A percentile compares a stretch with the other conserved stretches of the same genome.
These are phyloP conservation scores for Artemisia argyi DNA, from an alignment of 129 eudicot species.

Conservation along the genomic window DNA sequence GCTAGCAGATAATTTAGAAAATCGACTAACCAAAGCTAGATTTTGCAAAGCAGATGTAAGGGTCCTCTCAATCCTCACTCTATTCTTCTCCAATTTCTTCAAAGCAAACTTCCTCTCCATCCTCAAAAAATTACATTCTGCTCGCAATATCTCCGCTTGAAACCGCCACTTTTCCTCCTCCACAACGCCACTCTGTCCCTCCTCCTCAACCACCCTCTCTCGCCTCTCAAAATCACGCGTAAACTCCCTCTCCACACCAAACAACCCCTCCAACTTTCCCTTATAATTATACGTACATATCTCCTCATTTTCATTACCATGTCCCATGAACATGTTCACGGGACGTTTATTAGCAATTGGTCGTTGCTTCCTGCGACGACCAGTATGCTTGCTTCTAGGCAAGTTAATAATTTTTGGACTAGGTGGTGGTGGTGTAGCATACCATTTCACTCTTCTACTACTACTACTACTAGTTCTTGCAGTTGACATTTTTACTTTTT, in stretches of 20 bases:
- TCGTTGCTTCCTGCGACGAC: conserved; percentile 54
- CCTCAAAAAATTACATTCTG: conserved; percentile 82
- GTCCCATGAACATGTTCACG: neutral
- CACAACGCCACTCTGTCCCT: conserved; percentile 33
- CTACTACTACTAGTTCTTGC: conserved; percentile 9
- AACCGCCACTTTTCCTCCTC: conserved; percentile 83
- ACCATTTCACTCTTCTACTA: conserved; percentile 53
- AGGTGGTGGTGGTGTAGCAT: conserved; percentile 68
- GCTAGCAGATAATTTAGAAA: neutral
- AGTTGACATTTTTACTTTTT: conserved; percentile 39
- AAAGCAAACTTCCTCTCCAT: conserved; percentile 76
- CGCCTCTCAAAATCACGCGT: conserved; percentile 36
- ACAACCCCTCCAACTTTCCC: conserved; percentile 56
- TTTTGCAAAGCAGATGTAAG: conserved; percentile 71
- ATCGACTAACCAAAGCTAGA: conserved; percentile 64
- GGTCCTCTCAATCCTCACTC: conserved; percentile 51
- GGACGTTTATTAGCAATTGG: conserved; percentile 21
- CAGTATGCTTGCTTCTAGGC: conserved; percentile 39
- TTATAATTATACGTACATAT: conserved; percentile 18
- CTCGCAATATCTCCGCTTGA: conserved; percentile 88
- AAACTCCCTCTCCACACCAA: conserved; percentile 61
- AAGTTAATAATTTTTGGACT: conserved; percentile 79
- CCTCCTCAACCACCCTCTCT: conserved; percentile 46
- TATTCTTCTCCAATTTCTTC: conserved; percentile 72
- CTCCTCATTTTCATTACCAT: conserved; percentile 4